Conservation (phyloP, 306 rosid species). For the Amphicarpaea edgeworthii region DNA sequence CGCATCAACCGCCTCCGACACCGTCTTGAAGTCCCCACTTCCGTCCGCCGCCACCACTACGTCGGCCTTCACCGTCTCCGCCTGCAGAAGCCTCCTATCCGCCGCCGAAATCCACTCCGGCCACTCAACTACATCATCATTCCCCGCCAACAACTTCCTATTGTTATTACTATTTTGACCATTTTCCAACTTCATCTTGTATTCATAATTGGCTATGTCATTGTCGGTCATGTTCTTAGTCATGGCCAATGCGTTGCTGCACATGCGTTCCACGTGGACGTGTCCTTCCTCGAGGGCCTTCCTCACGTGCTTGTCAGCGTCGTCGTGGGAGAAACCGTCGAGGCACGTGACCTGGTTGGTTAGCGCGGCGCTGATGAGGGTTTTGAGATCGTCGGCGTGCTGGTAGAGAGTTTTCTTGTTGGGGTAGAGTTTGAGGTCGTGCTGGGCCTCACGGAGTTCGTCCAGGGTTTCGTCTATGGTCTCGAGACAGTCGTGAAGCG, state of each 20-base stretch:
- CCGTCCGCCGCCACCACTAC: slow-evolving; percentile 91
- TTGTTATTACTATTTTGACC: too few relatives aligned
- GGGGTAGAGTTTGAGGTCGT: slow-evolving; percentile 58
- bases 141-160: slow-evolving; percentile 48
- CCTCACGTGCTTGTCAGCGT: slow-evolving; percentile 56
- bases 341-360: slow-evolving; percentile 90
- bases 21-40: slow-evolving; percentile 74
- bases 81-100: slow-evolving; percentile 72
- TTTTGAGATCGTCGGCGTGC: slow-evolving; percentile 80
- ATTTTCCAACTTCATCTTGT: not conserved
- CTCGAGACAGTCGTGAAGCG: slow-evolving; percentile 77
- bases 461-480: slow-evolving; percentile 71
- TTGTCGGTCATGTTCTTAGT: slow-evolving; percentile 75
- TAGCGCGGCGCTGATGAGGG: slow-evolving; percentile 74
- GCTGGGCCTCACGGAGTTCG: slow-evolving; percentile 57
- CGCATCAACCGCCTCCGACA: slow-evolving; percentile 75
- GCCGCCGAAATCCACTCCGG: slow-evolving; percentile 80
- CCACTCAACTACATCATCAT: slow-evolving; percentile 52
- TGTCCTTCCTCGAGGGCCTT: slow-evolving; percentile 54
- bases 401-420: slow-evolving; percentile 55
- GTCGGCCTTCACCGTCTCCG: slow-evolving; percentile 54
- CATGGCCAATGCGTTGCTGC: slow-evolving; percentile 86
- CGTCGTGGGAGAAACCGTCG: slow-evolving; percentile 83
- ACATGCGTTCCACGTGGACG: slow-evolving; percentile 68
- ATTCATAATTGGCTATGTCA: slow-evolving; percentile 58